Conservation (phyloP, 2,329 filamentous ascomycete genomes). For the Diaporthe longicolla region DNA sequence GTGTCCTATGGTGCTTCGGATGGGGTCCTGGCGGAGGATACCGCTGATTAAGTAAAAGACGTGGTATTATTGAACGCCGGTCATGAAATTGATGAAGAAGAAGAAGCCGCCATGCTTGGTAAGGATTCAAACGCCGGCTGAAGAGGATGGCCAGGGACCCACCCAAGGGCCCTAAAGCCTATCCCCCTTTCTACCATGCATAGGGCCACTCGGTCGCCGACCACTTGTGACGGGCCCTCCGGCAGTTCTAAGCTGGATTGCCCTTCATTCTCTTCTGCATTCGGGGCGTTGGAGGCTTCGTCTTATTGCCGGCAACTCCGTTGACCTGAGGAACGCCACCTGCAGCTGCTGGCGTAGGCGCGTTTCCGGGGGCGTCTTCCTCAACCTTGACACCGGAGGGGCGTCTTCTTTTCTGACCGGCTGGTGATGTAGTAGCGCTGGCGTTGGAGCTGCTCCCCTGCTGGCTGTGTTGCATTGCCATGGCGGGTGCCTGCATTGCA, state of each 20-base stretch:
- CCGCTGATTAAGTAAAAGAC: constrained; percentile 15
- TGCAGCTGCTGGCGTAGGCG: constrained; percentile 62
- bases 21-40: constrained; percentile 4
- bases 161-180: constrained; percentile 6
- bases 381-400: constrained; percentile 70
- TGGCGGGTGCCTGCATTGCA: constrained; percentile 74
- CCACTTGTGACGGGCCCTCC: background rate
- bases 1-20: background rate
- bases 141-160: constrained; percentile 12
- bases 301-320: constrained; percentile 61
- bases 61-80: constrained; percentile 14
- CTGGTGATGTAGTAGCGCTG: constrained; percentile 76
- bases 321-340: constrained; percentile 63
- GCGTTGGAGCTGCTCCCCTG: constrained; percentile 77
- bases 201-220: background rate
- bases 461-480: constrained; percentile 78
- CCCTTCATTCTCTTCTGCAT: constrained; percentile 69
- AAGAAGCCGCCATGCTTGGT: constrained; percentile 35
- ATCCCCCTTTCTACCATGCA: background rate
- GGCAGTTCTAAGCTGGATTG: constrained; percentile 51
- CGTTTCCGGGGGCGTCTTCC: constrained; percentile 64
- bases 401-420: constrained; percentile 71
- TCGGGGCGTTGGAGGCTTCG: constrained; percentile 70
- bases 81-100: constrained; percentile 7
- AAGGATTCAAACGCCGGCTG: constrained; percentile 37